phyloP scores from a whole-genome alignment of 768 basidiomycete species.

The Hemileccinum impolitum region DNA sequence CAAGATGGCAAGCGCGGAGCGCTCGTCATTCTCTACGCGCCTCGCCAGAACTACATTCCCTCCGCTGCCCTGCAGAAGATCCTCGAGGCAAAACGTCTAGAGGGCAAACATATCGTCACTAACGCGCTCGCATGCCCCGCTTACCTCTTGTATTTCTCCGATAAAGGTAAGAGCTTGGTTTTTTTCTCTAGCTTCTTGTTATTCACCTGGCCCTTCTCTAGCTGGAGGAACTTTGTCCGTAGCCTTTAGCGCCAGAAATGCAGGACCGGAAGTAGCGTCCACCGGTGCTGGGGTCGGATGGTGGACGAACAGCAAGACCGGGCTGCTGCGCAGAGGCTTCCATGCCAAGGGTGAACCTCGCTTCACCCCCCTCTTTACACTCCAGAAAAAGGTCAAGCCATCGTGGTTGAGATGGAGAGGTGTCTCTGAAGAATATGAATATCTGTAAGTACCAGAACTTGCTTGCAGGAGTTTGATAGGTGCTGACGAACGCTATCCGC shows the following conservation, averaged over 20 bases:
- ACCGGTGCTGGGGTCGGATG: background rate
- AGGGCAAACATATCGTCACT: slow-evolving; percentile 25
- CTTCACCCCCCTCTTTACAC: slow-evolving; percentile 13
- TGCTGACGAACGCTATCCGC: too few relatives aligned
- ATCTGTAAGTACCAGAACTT: too few relatives aligned
- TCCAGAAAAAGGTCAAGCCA: slow-evolving; percentile 5
- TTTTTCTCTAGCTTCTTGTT: background rate
- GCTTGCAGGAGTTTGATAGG: too few relatives aligned
- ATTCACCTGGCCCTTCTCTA: background rate
- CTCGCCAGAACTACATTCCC: slow-evolving; percentile 20
- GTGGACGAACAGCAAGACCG: slow-evolving; percentile 5
- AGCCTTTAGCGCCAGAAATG: slow-evolving; percentile 7
- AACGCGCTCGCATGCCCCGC: slow-evolving; percentile 25
- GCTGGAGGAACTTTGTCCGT: slow-evolving; percentile 12
- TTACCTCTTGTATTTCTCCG: slow-evolving; percentile 22
- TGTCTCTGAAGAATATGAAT: too few relatives aligned
- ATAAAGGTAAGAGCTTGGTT: slow-evolving; percentile 5
- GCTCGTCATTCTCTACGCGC: slow-evolving; percentile 25
- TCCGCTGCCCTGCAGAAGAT: background rate
- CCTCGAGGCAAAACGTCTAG: slow-evolving; percentile 9
- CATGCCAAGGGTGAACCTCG: background rate
- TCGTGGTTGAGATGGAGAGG: background rate
- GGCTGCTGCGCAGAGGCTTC: slow-evolving; percentile 2
- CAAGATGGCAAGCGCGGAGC: slow-evolving; percentile 21
- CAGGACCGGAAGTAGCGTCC: background rate